These are phyloP conservation scores for Arthroderma uncinatum DNA, from an alignment of 2,329 filamentous ascomycete species.

Conservation along the genomic window DNA sequence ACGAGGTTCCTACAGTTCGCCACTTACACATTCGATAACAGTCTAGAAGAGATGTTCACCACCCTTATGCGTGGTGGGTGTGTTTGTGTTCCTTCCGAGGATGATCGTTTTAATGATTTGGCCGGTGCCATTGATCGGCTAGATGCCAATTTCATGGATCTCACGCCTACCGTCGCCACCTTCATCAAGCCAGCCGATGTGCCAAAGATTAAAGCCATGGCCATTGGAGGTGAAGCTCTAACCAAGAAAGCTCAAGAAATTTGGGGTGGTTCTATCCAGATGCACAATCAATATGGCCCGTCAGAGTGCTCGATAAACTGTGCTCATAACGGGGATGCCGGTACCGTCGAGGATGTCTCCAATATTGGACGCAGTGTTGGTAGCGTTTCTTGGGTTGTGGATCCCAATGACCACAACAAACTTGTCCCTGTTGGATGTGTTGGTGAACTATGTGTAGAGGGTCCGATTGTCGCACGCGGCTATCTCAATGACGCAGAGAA, in stretches of 20 bases:
- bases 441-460: slow-evolving; percentile 32
- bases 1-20: slow-evolving; percentile 32
- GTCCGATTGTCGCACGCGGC: slow-evolving; percentile 26
- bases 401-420: slow-evolving; percentile 29
- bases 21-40: slow-evolving; percentile 37
- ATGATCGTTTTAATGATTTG: slow-evolving; percentile 37
- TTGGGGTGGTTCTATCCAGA: slow-evolving; percentile 12
- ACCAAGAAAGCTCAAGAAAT: slow-evolving; percentile 19
- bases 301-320: slow-evolving; percentile 16
- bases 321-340: slow-evolving; percentile 12
- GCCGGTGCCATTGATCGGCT: slow-evolving; percentile 37
- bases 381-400: slow-evolving; percentile 29
- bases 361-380: slow-evolving; percentile 14
- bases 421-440: slow-evolving; percentile 25
- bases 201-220: slow-evolving; percentile 27
- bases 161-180: slow-evolving; percentile 46
- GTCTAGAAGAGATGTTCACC: slow-evolving; percentile 27
- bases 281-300: slow-evolving; percentile 17
- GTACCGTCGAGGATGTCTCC: slow-evolving; percentile 10
- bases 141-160: slow-evolving; percentile 41
- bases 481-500: slow-evolving; percentile 21
- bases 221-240: slow-evolving; percentile 28
- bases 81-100: slow-evolving; percentile 34
- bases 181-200: slow-evolving; percentile 30
- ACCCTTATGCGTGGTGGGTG: slow-evolving; percentile 31